Evolutionary conservation across 108 stramenopile genomes (phyloP), one percentile per base, ranked within the genome.

Genomic region (Mediolabrus comicus): DNA sequence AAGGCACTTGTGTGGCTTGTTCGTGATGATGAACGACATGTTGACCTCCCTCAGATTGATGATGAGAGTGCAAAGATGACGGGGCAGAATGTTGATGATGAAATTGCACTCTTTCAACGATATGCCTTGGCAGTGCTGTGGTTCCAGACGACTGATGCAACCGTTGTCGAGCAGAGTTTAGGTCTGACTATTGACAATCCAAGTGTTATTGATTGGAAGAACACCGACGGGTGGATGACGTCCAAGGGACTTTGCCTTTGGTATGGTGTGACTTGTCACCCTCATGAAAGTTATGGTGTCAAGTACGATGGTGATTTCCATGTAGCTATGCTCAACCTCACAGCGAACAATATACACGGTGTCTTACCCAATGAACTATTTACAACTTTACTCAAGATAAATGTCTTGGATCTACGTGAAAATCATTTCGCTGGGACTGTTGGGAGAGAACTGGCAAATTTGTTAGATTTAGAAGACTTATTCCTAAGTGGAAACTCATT

Each of bases 311-410:
- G 49, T 33, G 74, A 75, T 53, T 69, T 41, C 28, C 36, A 75
- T 52, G 74, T 80, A 31, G 51, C 69, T 7, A 65, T 63, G 8
- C 36, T 89, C 30, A 82, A 84, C 72, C 63, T 89, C 56, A 81
- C 82, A 0, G 73, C 68, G 19, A 89, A 89, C 59, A 79, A 79
- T 24, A 12, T 89, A 12, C 34, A 70, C 22, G 88, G 88, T 30
- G 70, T 66, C n/a, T 30, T 89, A 3, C 86, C 88, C 0, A 29
- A 51, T 43, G 80, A 83, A 65, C 39, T 87, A 12, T 81, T 56
- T n/a, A 65, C 63, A 36, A 73, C 43, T 19, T 76, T 84, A 4
- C 9, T 11, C 36, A 75, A 64, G 51, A 49, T 84, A 77, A 49
- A 31, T 27, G 59, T 43, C 3, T 51, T 87, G 57, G 79, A 81